Evolutionary conservation across 441 rosid species (phyloP).

Genomic region (Adansonia gregorii): DNA sequence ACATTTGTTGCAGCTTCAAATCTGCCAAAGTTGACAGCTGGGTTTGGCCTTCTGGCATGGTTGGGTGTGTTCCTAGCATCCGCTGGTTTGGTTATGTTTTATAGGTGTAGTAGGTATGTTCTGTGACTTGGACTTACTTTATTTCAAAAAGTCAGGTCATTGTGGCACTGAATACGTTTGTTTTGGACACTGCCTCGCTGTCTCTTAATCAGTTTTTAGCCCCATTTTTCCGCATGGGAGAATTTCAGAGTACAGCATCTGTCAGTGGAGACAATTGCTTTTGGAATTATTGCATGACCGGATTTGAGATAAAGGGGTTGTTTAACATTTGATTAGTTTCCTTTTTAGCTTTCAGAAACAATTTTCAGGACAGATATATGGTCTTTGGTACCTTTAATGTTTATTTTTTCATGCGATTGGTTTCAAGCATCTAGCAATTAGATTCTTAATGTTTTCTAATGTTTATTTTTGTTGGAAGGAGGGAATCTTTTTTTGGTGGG

Average conservation of each 20-base stretch:
- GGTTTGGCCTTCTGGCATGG: conserved; percentile 89
- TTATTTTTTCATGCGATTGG: conserved; percentile 6
- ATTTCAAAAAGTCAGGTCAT: conserved; percentile 15
- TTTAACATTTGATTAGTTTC: conserved; percentile 4
- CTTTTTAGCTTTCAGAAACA: conserved; percentile 2
- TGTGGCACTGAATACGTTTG: conserved; percentile 21
- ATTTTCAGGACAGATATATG: neutral
- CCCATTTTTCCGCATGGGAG: neutral
- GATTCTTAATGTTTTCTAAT: neutral
- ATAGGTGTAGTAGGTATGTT: conserved; percentile 90
- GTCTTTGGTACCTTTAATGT: conserved; percentile 1
- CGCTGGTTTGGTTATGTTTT: conserved; percentile 74
- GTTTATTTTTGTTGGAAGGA: conserved; percentile 7
- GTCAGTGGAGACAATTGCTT: conserved; percentile 2
- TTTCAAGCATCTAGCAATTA: conserved; percentile 1
- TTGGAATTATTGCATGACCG: conserved; percentile 5
- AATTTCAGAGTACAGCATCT: neutral
- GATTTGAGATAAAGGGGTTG: conserved; percentile 3
- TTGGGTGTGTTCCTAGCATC: conserved; percentile 76
- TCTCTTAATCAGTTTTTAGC: conserved; percentile 6
- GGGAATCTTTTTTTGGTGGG: neutral
- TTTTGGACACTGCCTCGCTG: neutral
- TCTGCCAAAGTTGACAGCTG: conserved; percentile 79
- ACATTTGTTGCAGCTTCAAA: conserved; percentile 61
- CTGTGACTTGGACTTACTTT: neutral